phyloP scores from a whole-genome alignment of 805 yeast species.

The Candida arabinofermentans region DNA sequence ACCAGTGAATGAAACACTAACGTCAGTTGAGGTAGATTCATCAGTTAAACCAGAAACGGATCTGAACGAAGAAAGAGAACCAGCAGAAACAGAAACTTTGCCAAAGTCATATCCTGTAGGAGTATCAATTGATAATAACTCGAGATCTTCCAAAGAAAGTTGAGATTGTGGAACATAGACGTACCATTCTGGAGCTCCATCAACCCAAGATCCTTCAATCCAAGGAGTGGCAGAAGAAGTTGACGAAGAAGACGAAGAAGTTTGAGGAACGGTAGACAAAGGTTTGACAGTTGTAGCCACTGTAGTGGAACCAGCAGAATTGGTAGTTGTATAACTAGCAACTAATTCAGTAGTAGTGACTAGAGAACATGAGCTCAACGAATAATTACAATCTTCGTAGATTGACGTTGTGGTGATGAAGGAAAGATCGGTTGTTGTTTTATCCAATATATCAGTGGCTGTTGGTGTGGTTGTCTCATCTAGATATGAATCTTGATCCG shows the following conservation, averaged over 20 bases:
- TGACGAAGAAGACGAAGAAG: constrained; percentile 4
- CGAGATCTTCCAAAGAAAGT: constrained; percentile 1
- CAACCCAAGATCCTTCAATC: constrained; percentile 8
- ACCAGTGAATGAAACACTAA: constrained; percentile 8
- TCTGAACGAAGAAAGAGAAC: constrained; percentile 1
- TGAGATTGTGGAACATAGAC: constrained; percentile 14
- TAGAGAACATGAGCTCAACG: constrained; percentile 18
- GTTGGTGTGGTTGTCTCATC: constrained; percentile 18
- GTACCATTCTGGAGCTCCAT: constrained; percentile 12
- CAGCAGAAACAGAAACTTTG: constrained; percentile 1
- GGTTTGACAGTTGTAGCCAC: constrained; percentile 12
- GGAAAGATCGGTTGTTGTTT: constrained; percentile 9
- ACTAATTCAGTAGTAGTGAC: constrained; percentile 22
- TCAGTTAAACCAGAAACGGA: constrained; percentile 7
- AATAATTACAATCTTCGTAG: constrained; percentile 17
- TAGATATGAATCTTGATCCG: constrained; percentile 6
- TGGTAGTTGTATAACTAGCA: constrained; percentile 22
- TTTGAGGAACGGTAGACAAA: background rate
- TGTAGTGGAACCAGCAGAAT: constrained; percentile 11
- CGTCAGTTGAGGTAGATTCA: background rate
- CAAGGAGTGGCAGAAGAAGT: constrained; percentile 8
- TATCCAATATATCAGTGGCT: constrained; percentile 10
- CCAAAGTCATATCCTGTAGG: constrained; percentile 4
- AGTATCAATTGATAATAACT: constrained; percentile 3
- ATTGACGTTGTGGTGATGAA: constrained; percentile 19